phyloP scores from a whole-genome alignment of 495 filamentous ascomycete species.

The Penicillium riverlandense region DNA sequence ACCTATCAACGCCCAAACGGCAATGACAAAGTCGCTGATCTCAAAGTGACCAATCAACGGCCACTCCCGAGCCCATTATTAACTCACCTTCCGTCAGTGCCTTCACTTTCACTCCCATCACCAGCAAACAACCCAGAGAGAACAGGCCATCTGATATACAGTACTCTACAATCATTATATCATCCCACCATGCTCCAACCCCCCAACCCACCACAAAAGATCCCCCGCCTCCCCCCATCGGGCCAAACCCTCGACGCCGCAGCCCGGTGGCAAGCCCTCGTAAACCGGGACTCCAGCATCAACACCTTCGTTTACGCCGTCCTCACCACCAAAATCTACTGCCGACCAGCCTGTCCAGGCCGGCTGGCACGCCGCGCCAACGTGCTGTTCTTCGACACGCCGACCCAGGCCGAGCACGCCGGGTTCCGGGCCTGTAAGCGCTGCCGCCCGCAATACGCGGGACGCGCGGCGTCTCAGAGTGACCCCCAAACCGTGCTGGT shows the following conservation, averaged over 20 bases:
- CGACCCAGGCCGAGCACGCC: conserved; percentile 45
- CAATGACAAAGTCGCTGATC: conserved; percentile 8
- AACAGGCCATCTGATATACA: neutral
- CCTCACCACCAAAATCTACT: conserved; percentile 56
- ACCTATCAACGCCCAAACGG: no score
- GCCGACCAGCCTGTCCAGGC: conserved; percentile 52
- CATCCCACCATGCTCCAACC: neutral
- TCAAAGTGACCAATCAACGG: conserved; percentile 30
- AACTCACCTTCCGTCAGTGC: neutral
- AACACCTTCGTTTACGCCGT: conserved; percentile 56
- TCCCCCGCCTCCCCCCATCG: conserved; percentile 19
- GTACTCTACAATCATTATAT: neutral
- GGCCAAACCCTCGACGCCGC: conserved; percentile 17
- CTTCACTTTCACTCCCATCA: neutral
- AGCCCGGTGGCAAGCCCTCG: conserved; percentile 51
- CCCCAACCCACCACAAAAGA: conserved; percentile 7
- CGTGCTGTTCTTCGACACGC: conserved; percentile 49
- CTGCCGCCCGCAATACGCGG: conserved; percentile 44
- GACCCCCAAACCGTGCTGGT: conserved; percentile 39
- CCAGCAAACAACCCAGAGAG: no score
- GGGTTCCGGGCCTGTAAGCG: conserved; percentile 60
- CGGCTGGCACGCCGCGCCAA: conserved; percentile 57
- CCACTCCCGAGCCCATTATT: no score
- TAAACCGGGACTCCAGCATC: conserved; percentile 41
- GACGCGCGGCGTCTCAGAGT: conserved; percentile 20